Percentiles rank a stretch among this genome's conserved stretches.
phyloP scores from a whole-genome alignment of 495 filamentous ascomycete species.

The Filosporella fistucella region DNA sequence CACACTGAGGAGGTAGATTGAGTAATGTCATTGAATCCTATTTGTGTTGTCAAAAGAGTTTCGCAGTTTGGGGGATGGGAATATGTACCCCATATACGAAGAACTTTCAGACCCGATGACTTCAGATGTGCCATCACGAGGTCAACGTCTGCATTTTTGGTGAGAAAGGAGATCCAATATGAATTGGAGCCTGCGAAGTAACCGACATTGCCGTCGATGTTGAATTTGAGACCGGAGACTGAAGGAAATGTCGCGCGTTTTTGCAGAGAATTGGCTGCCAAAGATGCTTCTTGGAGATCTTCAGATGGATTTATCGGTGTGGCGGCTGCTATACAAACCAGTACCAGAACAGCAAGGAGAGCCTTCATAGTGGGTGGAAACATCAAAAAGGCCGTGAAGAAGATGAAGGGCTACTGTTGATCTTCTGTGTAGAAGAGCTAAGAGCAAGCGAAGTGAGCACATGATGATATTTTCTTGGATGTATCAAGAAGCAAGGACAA shows the following conservation, averaged over 20 bases:
- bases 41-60: constrained; percentile 21
- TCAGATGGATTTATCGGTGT: no score
- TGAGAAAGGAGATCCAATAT: constrained; percentile 65
- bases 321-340: no score
- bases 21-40: constrained; percentile 33
- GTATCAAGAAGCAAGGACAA: no score
- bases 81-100: constrained; percentile 65
- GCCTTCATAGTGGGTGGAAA: no score
- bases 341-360: no score
- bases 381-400: no score
- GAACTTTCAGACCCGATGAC: constrained; percentile 55
- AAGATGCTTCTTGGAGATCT: no score
- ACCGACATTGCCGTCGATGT: constrained; percentile 57
- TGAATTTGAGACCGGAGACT: constrained; percentile 48
- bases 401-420: no score
- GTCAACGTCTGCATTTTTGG: constrained; percentile 56
- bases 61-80: constrained; percentile 64
- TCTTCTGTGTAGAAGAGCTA: no score
- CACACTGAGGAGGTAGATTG: constrained; percentile 45
- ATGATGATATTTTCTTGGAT: no score
- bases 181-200: constrained; percentile 68
- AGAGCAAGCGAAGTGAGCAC: no score
- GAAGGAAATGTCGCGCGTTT: constrained; percentile 22
- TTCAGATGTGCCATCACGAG: constrained; percentile 44
- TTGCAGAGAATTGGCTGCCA: no score